Evolutionary conservation across 2,329 filamentous ascomycete genomes (phyloP).

Genomic region (Apiospora hydei): DNA sequence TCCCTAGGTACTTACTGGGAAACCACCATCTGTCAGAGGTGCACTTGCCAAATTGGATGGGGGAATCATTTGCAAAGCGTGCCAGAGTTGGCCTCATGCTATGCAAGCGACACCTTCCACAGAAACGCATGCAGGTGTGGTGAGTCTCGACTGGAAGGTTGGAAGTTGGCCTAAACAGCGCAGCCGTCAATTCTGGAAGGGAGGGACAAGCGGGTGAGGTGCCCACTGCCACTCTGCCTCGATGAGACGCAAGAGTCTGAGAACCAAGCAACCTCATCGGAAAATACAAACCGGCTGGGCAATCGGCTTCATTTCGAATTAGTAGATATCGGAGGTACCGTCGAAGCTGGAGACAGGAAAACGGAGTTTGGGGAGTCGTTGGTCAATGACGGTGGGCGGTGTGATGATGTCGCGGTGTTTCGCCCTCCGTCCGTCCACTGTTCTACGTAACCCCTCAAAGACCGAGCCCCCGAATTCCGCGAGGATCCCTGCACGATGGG

Average conservation of each 20-base stretch:
- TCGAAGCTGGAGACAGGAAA: background rate
- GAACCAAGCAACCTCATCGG: background rate
- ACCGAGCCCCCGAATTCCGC: background rate
- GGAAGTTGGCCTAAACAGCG: too few species aligned
- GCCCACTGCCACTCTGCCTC: background rate
- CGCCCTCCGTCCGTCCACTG: background rate
- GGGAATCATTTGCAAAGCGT: background rate
- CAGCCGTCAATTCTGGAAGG: too few species aligned
- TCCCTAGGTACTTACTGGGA: background rate
- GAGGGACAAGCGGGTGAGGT: background rate
- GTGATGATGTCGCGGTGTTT: slow-evolving; percentile 3
- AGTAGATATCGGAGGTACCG: background rate
- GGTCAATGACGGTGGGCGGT: background rate
- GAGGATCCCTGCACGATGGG: background rate
- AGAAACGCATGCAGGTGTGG: background rate
- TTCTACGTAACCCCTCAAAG: background rate
- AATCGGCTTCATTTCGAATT: background rate
- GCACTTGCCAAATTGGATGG: background rate
- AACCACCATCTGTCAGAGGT: background rate
- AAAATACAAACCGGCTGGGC: background rate
- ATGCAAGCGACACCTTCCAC: background rate
- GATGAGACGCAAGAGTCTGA: background rate
- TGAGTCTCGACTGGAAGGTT: too few species aligned
- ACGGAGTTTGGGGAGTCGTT: background rate
- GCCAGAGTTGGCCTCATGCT: too few species aligned